Conservation (phyloP, 306 rosid genomes). For the Abrus precatorius region DNA sequence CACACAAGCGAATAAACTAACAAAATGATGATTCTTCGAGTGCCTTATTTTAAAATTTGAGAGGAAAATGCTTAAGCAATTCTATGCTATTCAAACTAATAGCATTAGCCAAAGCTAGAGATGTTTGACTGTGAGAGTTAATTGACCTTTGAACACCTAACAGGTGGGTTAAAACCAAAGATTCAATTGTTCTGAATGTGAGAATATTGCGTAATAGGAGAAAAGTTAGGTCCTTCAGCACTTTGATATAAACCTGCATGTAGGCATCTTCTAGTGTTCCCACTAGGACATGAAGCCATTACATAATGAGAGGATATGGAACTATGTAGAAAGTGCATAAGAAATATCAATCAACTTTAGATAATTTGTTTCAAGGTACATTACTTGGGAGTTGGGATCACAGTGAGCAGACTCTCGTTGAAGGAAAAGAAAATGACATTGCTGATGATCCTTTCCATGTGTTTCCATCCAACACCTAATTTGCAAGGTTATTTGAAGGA, state of each 20-base stretch:
- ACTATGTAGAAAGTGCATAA: conserved; percentile 26
- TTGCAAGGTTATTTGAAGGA: background rate
- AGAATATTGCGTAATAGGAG: background rate
- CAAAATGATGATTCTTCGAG: background rate
- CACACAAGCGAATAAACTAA: conserved; percentile 9
- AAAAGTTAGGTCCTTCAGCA: conserved; percentile 64
- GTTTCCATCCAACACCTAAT: background rate
- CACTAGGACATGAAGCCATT: conserved; percentile 46
- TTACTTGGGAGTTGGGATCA: background rate
- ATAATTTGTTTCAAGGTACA: background rate
- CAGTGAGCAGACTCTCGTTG: background rate
- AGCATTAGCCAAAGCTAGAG: conserved; percentile 28
- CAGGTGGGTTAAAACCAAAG: conserved; percentile 41
- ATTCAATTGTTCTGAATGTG: conserved; percentile 41
- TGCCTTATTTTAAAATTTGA: conserved; percentile 29
- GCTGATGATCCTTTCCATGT: background rate
- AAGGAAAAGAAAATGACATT: background rate
- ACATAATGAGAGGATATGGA: conserved; percentile 39
- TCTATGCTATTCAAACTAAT: background rate
- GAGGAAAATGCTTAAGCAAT: conserved; percentile 1
- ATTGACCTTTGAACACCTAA: conserved; percentile 34
- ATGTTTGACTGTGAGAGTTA: conserved; percentile 10
- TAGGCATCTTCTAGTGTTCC: conserved; percentile 56
- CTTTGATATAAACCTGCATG: conserved; percentile 20
- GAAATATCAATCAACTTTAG: conserved; percentile 25